A percentile compares a stretch with the other conserved stretches of the same genome.
These are phyloP conservation scores for Cutaneotrichosporon sp. DNA, from an alignment of 1,284 basidiomycete species.

Conservation along the genomic window DNA sequence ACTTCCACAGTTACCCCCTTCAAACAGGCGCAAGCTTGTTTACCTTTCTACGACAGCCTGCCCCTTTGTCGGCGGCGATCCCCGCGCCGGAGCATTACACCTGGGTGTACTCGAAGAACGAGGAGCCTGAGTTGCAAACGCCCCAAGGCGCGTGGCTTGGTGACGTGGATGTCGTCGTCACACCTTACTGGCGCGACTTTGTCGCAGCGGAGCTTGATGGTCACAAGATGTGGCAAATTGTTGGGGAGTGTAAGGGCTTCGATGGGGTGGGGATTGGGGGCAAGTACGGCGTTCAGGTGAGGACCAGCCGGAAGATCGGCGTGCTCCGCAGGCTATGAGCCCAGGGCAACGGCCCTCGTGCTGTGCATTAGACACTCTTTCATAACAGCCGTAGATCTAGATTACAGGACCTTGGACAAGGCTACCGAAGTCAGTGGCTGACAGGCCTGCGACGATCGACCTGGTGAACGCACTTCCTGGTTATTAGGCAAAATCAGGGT, in stretches of 20 bases:
- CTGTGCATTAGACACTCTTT: too few species aligned
- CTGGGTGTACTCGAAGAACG: constrained; percentile 76
- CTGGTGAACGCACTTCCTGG: too few species aligned
- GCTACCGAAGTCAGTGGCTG: too few species aligned
- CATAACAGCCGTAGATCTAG: too few species aligned
- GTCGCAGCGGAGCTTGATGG: constrained; percentile 1
- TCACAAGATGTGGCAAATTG: constrained; percentile 21
- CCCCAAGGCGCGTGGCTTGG: constrained; percentile 29
- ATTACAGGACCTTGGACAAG: too few species aligned
- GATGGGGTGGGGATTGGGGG: constrained; percentile 12
- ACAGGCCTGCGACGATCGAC: too few species aligned
- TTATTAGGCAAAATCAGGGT: too few species aligned
- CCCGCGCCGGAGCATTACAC: constrained; percentile 16
- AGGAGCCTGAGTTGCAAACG: constrained; percentile 53
- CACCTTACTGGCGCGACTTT: constrained; percentile 24
- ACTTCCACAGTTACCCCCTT: constrained; percentile 41
- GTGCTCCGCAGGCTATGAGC: constrained; percentile 10
- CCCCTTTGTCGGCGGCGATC: constrained; percentile 31
- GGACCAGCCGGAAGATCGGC: constrained; percentile 5
- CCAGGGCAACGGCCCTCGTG: too few species aligned
- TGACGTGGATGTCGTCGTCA: constrained; percentile 37
- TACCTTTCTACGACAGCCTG: constrained; percentile 63
- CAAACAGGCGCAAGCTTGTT: constrained; percentile 90
- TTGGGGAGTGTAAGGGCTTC: constrained; percentile 21
- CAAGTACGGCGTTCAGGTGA: constrained; percentile 8